Conservation (phyloP, 116 monocot species). For the Thalassia testudinum region DNA sequence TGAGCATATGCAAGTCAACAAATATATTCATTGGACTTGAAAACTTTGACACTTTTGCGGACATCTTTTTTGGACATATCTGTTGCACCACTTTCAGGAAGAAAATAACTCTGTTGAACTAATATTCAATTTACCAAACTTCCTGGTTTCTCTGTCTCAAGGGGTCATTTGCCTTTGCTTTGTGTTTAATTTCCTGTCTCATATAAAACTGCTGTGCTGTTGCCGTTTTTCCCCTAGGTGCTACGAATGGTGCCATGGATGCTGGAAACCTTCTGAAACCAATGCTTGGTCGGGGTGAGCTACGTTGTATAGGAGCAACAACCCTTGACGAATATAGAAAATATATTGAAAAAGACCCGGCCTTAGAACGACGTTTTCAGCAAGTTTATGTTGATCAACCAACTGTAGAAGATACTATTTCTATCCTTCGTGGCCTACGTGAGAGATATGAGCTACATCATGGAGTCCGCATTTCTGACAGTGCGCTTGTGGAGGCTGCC, state of each 20-base stretch:
- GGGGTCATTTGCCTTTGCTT: too few relatives aligned
- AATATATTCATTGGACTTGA: too few relatives aligned
- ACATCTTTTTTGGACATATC: too few relatives aligned
- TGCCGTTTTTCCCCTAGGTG: too few relatives aligned
- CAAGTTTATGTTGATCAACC: conserved; percentile 97
- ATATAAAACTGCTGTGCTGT: too few relatives aligned
- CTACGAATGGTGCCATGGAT: conserved; percentile 97
- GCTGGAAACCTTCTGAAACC: conserved; percentile 95
- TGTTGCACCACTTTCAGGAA: too few relatives aligned
- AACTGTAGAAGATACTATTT: conserved; percentile 84
- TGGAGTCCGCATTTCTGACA: conserved; percentile 88
- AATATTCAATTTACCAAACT: too few relatives aligned
- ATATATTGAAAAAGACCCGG: conserved; percentile 98
- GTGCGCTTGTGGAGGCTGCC: conserved; percentile 87
- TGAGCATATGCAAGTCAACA: too few relatives aligned
- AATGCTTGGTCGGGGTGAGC: conserved; percentile 96
- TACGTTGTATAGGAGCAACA: conserved; percentile 97
- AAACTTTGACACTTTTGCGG: too few relatives aligned
- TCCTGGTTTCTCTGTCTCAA: too few relatives aligned
- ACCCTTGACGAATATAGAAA: conserved; percentile 95
- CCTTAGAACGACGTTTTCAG: conserved; percentile 92
- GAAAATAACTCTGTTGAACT: too few relatives aligned
- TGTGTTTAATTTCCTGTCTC: too few relatives aligned
- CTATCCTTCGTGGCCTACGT: conserved; percentile 87
- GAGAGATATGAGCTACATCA: conserved; percentile 98